These are phyloP conservation scores for Candida freyschussii DNA, from an alignment of 1,139 yeast genomes.

Conservation along the genomic window DNA sequence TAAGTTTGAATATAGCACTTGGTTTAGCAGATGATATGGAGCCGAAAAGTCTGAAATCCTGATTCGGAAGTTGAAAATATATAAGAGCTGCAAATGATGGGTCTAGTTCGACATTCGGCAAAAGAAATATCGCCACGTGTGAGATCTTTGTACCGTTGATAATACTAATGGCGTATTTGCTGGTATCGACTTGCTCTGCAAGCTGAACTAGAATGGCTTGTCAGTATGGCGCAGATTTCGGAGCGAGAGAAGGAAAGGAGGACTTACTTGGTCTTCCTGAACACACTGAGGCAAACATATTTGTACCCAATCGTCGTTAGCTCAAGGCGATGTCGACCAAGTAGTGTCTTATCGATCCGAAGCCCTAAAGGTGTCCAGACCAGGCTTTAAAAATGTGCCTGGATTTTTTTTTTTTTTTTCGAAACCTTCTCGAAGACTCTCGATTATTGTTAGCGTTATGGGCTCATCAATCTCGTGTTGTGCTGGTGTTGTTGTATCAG, in stretches of 20 bases:
- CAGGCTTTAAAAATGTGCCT: conserved; percentile 8
- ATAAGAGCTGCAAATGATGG: conserved; percentile 74
- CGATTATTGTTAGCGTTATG: background rate
- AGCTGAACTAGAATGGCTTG: conserved; percentile 37
- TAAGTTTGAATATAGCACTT: conserved; percentile 84
- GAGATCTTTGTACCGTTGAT: conserved; percentile 61
- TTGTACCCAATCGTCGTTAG: background rate
- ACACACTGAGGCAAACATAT: conserved; percentile 53
- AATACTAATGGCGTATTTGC: conserved; percentile 57
- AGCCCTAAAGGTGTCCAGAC: conserved; percentile 1
- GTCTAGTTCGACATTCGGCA: conserved; percentile 67
- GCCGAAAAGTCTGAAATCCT: conserved; percentile 79
- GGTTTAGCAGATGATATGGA: conserved; percentile 70
- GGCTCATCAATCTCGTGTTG: background rate
- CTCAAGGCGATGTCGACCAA: too few species aligned
- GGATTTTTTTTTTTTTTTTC: conserved; percentile 6
- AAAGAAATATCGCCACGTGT: conserved; percentile 68
- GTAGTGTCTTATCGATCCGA: conserved; percentile 2
- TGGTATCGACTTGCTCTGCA: conserved; percentile 58
- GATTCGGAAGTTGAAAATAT: conserved; percentile 77
- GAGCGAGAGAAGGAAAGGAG: background rate
- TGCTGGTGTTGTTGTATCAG: too few species aligned
- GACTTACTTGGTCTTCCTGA: conserved; percentile 46
- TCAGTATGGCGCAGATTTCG: background rate
- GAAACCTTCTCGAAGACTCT: conserved; percentile 4